Evolutionary conservation across 306 rosid species (phyloP).

Genomic region (Geum urbanum): DNA sequence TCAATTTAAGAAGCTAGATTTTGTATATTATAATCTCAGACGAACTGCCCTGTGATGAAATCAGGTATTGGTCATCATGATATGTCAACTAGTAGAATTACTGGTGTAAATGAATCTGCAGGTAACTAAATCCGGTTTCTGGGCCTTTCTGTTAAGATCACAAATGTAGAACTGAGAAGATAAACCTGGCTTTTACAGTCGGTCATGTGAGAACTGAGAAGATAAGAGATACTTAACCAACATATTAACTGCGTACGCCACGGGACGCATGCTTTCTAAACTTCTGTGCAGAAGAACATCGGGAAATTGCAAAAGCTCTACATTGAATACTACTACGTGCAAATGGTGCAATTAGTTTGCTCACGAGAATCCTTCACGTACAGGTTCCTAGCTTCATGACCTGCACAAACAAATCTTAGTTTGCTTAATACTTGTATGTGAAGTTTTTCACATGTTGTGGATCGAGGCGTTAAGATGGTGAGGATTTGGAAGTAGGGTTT

Average conservation of each 20-base stretch:
- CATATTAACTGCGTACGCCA: background rate
- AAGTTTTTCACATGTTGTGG: slow-evolving; percentile 16
- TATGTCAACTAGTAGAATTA: too few relatives aligned
- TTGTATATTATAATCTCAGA: background rate
- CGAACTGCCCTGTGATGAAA: background rate
- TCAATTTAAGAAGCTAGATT: background rate
- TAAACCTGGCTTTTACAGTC: background rate
- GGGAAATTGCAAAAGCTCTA: background rate
- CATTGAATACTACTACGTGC: background rate
- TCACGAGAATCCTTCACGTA: slow-evolving; percentile 11
- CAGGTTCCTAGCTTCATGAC: background rate
- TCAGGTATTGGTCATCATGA: background rate
- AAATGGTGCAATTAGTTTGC: background rate
- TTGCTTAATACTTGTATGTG: background rate
- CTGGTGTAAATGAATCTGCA: too few relatives aligned
- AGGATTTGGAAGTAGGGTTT: slow-evolving; percentile 4
- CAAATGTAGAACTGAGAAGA: background rate
- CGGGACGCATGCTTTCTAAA: background rate
- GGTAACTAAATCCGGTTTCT: background rate
- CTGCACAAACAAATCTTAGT: background rate
- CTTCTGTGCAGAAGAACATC: background rate
- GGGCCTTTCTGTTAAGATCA: background rate
- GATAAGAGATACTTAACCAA: background rate
- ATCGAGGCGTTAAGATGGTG: slow-evolving; percentile 25
- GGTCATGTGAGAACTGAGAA: background rate